Percentiles rank a stretch among this genome's conserved stretches.
Evolutionary conservation across 2,329 filamentous ascomycete genomes (phyloP).

Genomic region (Didymella lethalis): DNA sequence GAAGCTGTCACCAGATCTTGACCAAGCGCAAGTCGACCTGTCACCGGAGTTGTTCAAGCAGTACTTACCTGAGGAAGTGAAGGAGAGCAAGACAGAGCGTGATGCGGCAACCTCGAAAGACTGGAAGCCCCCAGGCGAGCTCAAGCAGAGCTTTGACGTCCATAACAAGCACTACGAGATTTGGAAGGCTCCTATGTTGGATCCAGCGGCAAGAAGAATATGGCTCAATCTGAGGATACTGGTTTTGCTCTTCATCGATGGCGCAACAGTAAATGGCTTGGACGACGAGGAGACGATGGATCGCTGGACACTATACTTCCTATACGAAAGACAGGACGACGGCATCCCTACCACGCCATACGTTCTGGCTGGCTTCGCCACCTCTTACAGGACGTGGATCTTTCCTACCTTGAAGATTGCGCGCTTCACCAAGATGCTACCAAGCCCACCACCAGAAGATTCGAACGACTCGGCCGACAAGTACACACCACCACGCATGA

Average conservation of each 20-base stretch:
- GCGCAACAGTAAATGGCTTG: conserved; percentile 77
- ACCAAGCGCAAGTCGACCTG: conserved; percentile 70
- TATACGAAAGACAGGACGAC: conserved; percentile 56
- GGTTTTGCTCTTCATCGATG: conserved; percentile 89
- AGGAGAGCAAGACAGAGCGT: conserved; percentile 28
- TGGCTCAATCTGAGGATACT: conserved; percentile 84
- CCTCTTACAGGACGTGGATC: conserved; percentile 85
- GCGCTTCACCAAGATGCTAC: conserved; percentile 47
- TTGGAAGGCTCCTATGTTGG: conserved; percentile 78
- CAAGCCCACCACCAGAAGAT: conserved; percentile 41
- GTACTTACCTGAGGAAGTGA: conserved; percentile 55
- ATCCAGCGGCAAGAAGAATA: conserved; percentile 73
- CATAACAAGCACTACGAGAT: conserved; percentile 77
- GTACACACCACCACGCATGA: conserved; percentile 35
- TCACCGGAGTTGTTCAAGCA: conserved; percentile 61
- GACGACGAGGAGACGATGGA: conserved; percentile 75
- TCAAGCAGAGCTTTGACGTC: conserved; percentile 69
- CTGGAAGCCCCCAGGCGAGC: conserved; percentile 78
- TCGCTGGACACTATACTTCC: conserved; percentile 90
- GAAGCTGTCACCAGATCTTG: conserved; percentile 63
- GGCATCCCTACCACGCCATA: conserved; percentile 59
- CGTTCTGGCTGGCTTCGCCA: conserved; percentile 86
- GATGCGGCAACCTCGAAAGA: conserved; percentile 34
- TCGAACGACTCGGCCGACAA: conserved; percentile 53
- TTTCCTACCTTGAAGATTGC: conserved; percentile 59